Percentiles rank a stretch among this genome's conserved stretches.
Conservation (phyloP, 1,284 basidiomycete species). For the Microstroma glucosiphilum region DNA sequence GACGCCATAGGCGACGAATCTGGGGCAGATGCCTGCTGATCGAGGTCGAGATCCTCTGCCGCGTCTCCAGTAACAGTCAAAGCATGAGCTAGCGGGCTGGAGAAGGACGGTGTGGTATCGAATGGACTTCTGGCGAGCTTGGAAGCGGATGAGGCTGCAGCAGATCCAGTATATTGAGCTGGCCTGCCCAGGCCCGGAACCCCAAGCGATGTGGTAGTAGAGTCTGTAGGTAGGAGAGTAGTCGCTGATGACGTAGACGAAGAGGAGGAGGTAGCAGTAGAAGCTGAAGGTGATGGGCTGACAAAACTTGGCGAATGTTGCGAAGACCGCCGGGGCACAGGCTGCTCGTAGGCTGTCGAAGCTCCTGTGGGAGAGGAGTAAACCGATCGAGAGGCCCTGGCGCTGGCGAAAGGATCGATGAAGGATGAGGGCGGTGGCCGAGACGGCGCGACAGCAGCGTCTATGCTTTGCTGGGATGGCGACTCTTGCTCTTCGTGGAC, state of each 20-base stretch:
- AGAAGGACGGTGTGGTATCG: conserved; percentile 41
- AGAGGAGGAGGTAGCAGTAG: conserved; percentile 13
- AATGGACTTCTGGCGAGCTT: conserved; percentile 11
- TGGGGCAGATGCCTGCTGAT: conserved; percentile 6
- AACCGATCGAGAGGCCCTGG: conserved; percentile 9
- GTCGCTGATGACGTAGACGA: conserved; percentile 13
- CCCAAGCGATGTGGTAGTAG: conserved; percentile 15
- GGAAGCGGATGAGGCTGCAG: conserved; percentile 3
- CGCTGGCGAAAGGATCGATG: conserved; percentile 14
- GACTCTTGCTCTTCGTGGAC: conserved; percentile 18
- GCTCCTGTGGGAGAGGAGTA: conserved; percentile 6
- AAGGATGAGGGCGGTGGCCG: conserved; percentile 7
- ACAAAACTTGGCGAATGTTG: too few species aligned
- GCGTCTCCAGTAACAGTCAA: conserved; percentile 38
- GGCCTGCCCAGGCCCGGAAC: too few species aligned
- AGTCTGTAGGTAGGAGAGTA: conserved; percentile 20
- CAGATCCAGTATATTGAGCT: conserved; percentile 4
- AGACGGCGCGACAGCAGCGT: conserved; percentile 7
- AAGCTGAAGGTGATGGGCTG: conserved; percentile 13
- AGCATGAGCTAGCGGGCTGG: conserved; percentile 45
- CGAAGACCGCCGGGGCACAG: conserved; percentile 15
- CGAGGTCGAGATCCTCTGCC: conserved; percentile 16
- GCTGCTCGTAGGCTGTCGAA: conserved; percentile 19
- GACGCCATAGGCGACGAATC: background rate
- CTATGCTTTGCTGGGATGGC: conserved; percentile 17